These are phyloP conservation scores for Syncephalis plumigaleata DNA, from an alignment of 371 early-diverging fungal species.

Conservation along the genomic window DNA sequence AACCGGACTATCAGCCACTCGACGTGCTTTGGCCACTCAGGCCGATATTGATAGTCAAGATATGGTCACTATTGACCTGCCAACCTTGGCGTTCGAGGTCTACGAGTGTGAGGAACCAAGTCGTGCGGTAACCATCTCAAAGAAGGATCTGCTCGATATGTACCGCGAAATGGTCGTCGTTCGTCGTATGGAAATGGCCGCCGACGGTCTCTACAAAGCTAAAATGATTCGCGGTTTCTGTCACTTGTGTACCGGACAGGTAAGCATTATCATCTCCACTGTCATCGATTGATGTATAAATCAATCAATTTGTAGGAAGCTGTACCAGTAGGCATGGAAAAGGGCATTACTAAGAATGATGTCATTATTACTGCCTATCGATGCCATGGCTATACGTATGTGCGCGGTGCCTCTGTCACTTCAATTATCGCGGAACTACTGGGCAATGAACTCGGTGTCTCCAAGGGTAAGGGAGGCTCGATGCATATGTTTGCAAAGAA, in stretches of 20 bases:
- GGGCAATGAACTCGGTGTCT: conserved; percentile 71
- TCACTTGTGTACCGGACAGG: conserved; percentile 97
- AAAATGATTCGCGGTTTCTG: conserved; percentile 98
- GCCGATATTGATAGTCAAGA: too few relatives aligned
- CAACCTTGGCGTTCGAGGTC: conserved; percentile 27
- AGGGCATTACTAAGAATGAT: conserved; percentile 75
- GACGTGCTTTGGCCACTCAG: too few relatives aligned
- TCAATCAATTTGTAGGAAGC: conserved; percentile 92
- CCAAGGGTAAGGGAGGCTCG: conserved; percentile 98
- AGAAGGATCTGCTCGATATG: conserved; percentile 57
- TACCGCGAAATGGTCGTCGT: conserved; percentile 79
- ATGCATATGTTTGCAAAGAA: conserved; percentile 98
- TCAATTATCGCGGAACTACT: conserved; percentile 76
- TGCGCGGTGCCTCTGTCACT: conserved; percentile 65
- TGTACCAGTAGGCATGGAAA: conserved; percentile 89
- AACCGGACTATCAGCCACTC: too few relatives aligned
- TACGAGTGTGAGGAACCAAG: conserved; percentile 48
- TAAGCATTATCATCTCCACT: too few relatives aligned
- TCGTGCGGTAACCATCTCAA: conserved; percentile 32
- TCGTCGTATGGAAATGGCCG: conserved; percentile 87
- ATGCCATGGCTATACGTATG: conserved; percentile 96
- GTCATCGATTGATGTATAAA: too few relatives aligned
- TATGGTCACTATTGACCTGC: too few relatives aligned
- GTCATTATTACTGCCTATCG: conserved; percentile 96
- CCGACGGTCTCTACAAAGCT: conserved; percentile 90